Conservation (phyloP, 177 flowering plant species). For the Vitis hybrid region DNA sequence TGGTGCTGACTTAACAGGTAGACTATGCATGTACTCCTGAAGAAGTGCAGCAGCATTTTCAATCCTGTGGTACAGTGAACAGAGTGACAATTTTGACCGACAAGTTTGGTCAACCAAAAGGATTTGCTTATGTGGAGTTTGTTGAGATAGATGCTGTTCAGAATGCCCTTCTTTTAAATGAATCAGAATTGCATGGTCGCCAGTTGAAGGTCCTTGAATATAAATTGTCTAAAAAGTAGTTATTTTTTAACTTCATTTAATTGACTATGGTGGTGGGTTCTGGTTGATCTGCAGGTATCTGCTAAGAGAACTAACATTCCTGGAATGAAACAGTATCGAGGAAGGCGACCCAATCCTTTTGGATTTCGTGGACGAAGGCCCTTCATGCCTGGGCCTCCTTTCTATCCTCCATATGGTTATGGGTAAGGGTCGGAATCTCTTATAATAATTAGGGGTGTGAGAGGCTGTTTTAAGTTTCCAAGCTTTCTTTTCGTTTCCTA, state of each 20-base stretch:
- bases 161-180: slow-evolving; percentile 70
- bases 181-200: slow-evolving; percentile 82
- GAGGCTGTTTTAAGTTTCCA: no score
- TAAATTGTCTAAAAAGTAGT: neutral
- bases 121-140: slow-evolving; percentile 84
- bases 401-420: slow-evolving; percentile 52
- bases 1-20: slow-evolving; percentile 44
- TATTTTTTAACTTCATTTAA: neutral
- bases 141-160: slow-evolving; percentile 77
- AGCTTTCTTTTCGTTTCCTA: no score
- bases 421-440: slow-evolving; percentile 37
- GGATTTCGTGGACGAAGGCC: slow-evolving; percentile 50
- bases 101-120: slow-evolving; percentile 82
- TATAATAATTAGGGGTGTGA: neutral
- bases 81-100: slow-evolving; percentile 82
- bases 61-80: slow-evolving; percentile 83
- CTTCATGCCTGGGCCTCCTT: slow-evolving; percentile 39
- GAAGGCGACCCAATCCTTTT: slow-evolving; percentile 52
- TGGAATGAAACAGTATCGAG: slow-evolving; percentile 72
- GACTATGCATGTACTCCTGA: slow-evolving; percentile 86
- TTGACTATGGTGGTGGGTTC: slow-evolving; percentile 7
- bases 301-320: slow-evolving; percentile 83
- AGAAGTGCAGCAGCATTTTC: slow-evolving; percentile 86
- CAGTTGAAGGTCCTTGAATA: slow-evolving; percentile 56
- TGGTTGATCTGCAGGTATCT: slow-evolving; percentile 44